Percentiles rank a stretch among this genome's conserved stretches.
These are phyloP conservation scores for Nigrospora sphaerica DNA, from an alignment of 2,329 filamentous ascomycete genomes.

Conservation along the genomic window DNA sequence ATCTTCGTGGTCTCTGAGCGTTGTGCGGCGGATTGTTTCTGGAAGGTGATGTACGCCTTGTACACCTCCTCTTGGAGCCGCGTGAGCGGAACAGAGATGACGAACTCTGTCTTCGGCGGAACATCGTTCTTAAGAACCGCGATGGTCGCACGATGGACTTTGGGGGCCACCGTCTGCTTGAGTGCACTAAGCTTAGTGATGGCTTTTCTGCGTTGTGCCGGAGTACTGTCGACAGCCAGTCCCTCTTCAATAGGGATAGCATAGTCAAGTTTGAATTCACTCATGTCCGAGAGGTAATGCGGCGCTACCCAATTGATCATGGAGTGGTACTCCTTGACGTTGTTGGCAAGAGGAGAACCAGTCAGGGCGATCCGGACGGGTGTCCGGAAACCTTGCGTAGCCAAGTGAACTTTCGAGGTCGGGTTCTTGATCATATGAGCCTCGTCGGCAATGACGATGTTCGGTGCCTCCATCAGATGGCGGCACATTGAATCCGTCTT, in stretches of 20 bases:
- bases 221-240: slow-evolving; percentile 56
- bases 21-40: neutral
- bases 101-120: slow-evolving; percentile 73
- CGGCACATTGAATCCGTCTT: slow-evolving; percentile 24
- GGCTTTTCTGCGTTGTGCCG: slow-evolving; percentile 47
- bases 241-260: slow-evolving; percentile 67
- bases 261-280: slow-evolving; percentile 66
- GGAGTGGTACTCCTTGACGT: slow-evolving; percentile 75
- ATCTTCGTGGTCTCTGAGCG: slow-evolving; percentile 8
- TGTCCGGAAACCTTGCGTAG: slow-evolving; percentile 55
- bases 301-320: slow-evolving; percentile 86
- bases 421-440: slow-evolving; percentile 73
- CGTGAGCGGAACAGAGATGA: slow-evolving; percentile 68
- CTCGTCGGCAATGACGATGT: slow-evolving; percentile 77
- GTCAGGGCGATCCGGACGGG: slow-evolving; percentile 74
- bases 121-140: slow-evolving; percentile 56
- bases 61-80: slow-evolving; percentile 59
- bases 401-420: slow-evolving; percentile 40
- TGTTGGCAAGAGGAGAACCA: slow-evolving; percentile 80
- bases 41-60: slow-evolving; percentile 29
- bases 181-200: slow-evolving; percentile 64
- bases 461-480: slow-evolving; percentile 53
- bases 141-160: slow-evolving; percentile 70
- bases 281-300: slow-evolving; percentile 61
- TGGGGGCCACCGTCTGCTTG: slow-evolving; percentile 65